These are phyloP conservation scores for Scedosporium dehoogii DNA, from an alignment of 2,329 filamentous ascomycete species.

Conservation along the genomic window DNA sequence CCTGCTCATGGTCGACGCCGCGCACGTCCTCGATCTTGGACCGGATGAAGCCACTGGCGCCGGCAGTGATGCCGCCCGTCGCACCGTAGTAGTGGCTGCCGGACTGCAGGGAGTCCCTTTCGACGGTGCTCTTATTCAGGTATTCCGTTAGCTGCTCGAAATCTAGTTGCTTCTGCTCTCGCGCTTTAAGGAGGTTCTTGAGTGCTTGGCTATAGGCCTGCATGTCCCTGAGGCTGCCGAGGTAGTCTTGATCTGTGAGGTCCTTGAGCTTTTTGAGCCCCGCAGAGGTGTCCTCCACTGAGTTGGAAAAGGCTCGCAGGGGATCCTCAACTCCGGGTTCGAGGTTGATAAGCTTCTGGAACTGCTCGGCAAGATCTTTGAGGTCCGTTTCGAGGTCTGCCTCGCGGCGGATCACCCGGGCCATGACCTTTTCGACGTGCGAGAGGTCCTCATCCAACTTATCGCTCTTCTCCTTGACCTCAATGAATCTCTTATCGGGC, in stretches of 20 bases:
- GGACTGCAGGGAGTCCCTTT: slow-evolving; percentile 68
- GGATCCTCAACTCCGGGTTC: slow-evolving; percentile 79
- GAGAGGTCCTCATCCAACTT: slow-evolving; percentile 90
- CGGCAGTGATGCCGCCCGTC: slow-evolving; percentile 47
- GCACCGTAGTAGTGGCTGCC: slow-evolving; percentile 35
- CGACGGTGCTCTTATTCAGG: slow-evolving; percentile 77
- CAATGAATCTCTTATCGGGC: slow-evolving; percentile 86
- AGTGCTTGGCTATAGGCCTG: slow-evolving; percentile 84
- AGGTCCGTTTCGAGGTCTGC: slow-evolving; percentile 82
- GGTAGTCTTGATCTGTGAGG: slow-evolving; percentile 89
- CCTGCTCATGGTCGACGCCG: slow-evolving; percentile 91
- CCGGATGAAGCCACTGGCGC: slow-evolving; percentile 77
- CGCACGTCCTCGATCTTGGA: slow-evolving; percentile 94
- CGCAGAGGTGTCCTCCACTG: slow-evolving; percentile 71
- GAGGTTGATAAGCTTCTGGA: slow-evolving; percentile 82
- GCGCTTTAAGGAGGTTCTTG: slow-evolving; percentile 79
- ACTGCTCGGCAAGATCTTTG: slow-evolving; percentile 82
- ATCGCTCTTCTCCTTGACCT: slow-evolving; percentile 84
- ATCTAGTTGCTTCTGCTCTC: slow-evolving; percentile 96
- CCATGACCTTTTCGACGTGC: slow-evolving; percentile 93
- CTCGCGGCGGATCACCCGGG: slow-evolving; percentile 79
- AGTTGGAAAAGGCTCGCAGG: slow-evolving; percentile 76
- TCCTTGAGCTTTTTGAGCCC: slow-evolving; percentile 77
- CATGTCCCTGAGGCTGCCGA: slow-evolving; percentile 89
- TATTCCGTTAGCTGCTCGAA: slow-evolving; percentile 95